Percentiles rank a stretch among this genome's conserved stretches.
Evolutionary conservation across 2,329 filamentous ascomycete species (phyloP).

Genomic region (Monosporascus sp.): DNA sequence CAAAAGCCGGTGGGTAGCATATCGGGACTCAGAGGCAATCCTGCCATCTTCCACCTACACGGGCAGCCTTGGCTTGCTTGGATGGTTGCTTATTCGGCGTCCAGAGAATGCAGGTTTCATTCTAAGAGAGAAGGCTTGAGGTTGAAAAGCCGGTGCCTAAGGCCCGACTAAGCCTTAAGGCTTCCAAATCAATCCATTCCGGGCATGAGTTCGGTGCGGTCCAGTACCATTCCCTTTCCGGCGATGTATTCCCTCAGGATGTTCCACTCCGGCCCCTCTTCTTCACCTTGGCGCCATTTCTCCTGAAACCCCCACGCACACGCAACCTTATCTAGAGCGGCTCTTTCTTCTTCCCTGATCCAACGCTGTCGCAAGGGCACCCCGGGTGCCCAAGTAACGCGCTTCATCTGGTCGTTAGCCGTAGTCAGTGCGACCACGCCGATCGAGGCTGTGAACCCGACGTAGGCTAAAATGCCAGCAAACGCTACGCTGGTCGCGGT

Average conservation of each 20-base stretch:
- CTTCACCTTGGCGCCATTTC: constrained; percentile 73
- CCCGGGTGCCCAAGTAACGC: constrained; percentile 85
- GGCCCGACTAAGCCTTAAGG: not conserved
- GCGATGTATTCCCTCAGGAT: constrained; percentile 77
- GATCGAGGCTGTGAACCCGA: constrained; percentile 73
- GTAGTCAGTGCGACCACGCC: constrained; percentile 82
- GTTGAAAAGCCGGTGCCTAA: not conserved
- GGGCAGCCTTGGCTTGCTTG: too few relatives aligned
- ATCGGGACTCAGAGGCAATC: too few relatives aligned
- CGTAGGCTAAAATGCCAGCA: constrained; percentile 76
- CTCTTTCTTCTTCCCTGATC: constrained; percentile 85
- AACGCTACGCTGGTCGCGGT: constrained; percentile 76
- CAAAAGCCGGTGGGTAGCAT: too few relatives aligned
- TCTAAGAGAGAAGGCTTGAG: too few relatives aligned
- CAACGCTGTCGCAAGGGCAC: constrained; percentile 77
- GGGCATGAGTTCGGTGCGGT: constrained; percentile 84
- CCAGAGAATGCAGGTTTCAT: too few relatives aligned
- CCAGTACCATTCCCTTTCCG: constrained; percentile 81
- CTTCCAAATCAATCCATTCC: constrained; percentile 65
- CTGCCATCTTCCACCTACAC: too few relatives aligned
- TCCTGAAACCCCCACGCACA: constrained; percentile 91
- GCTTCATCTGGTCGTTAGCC: constrained; percentile 89
- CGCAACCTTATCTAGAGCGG: constrained; percentile 79
- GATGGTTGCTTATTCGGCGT: too few relatives aligned
- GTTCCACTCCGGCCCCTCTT: constrained; percentile 89